Conservation (phyloP, 306 rosid species). For the Pachyrhizus erosus region DNA sequence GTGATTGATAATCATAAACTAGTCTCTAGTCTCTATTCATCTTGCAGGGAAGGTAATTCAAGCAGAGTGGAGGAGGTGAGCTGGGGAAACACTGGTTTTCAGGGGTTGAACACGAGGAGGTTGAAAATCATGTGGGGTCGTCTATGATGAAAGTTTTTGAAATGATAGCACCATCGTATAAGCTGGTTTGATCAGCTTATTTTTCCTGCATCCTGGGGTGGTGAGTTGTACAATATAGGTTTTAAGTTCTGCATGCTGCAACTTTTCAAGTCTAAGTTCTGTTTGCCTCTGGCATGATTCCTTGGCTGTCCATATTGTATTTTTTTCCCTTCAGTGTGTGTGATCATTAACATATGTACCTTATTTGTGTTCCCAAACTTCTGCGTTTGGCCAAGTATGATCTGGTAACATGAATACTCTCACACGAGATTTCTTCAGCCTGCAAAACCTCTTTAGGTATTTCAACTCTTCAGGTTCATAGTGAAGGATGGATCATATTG, state of each 20-base stretch:
- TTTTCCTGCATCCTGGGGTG: slow-evolving; percentile 56
- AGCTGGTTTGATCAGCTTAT: slow-evolving; percentile 43
- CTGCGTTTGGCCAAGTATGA: background rate
- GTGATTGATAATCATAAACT: slow-evolving; percentile 22
- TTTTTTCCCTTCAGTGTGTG: slow-evolving; percentile 23
- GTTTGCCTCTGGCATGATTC: slow-evolving; percentile 49
- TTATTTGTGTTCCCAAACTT: slow-evolving; percentile 9
- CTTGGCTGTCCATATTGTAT: slow-evolving; percentile 41
- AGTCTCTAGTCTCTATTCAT: slow-evolving; percentile 25
- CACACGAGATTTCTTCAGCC: background rate
- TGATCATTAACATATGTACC: slow-evolving; percentile 33
- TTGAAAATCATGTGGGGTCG: slow-evolving; percentile 38
- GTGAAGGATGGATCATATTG: background rate
- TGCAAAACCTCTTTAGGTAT: background rate
- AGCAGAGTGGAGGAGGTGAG: slow-evolving; percentile 89
- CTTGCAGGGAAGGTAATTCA: slow-evolving; percentile 71
- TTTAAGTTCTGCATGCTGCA: slow-evolving; percentile 39
- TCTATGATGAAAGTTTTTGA: slow-evolving; percentile 47
- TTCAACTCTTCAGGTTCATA: background rate
- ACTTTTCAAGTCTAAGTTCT: slow-evolving; percentile 30
- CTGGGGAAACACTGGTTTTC: slow-evolving; percentile 23
- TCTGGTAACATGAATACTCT: slow-evolving; percentile 11
- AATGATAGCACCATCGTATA: slow-evolving; percentile 42
- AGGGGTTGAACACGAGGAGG: slow-evolving; percentile 37
- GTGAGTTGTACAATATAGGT: slow-evolving; percentile 69